These are phyloP conservation scores for Nicotiana otophora DNA, from an alignment of 257 asterid species.

Conservation along the genomic window DNA sequence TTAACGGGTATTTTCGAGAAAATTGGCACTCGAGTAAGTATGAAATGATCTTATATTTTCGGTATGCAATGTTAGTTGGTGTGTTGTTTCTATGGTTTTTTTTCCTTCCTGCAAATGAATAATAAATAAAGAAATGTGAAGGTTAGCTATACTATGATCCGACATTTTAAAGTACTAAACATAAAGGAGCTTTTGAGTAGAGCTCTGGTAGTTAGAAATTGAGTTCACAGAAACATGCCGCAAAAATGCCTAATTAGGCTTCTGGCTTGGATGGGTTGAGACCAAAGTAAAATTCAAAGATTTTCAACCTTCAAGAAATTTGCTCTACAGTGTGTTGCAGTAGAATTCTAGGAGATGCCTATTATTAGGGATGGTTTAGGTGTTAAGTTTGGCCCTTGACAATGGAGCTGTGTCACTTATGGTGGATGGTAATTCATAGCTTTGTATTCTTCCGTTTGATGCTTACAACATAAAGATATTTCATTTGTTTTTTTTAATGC, in stretches of 20 bases:
- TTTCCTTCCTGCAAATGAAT: not conserved
- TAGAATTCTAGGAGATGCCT: not conserved
- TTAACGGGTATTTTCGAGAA: not conserved
- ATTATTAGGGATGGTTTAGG: not conserved
- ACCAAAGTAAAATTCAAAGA: not conserved
- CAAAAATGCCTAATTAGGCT: not conserved
- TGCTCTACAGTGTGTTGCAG: not conserved
- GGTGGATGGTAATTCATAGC: not conserved
- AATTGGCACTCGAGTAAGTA: not conserved
- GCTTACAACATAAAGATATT: not conserved
- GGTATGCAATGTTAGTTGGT: not conserved
- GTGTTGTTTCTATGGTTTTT: not conserved
- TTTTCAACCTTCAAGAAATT: not conserved
- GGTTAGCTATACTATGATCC: not conserved
- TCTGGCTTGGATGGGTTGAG: not conserved
- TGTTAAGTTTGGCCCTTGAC: not conserved
- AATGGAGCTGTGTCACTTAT: not conserved
- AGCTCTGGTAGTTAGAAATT: not conserved
- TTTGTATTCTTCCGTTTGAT: not conserved
- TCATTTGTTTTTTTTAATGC: not conserved
- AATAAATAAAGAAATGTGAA: not conserved
- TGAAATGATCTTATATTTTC: not conserved
- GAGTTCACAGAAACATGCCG: not conserved
- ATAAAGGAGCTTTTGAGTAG: not conserved
- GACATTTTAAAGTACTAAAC: not conserved